Percentiles rank a stretch among this genome's conserved stretches.
Evolutionary conservation across 1,284 basidiomycete genomes (phyloP).

Genomic region (Trichosporon asahii): DNA sequence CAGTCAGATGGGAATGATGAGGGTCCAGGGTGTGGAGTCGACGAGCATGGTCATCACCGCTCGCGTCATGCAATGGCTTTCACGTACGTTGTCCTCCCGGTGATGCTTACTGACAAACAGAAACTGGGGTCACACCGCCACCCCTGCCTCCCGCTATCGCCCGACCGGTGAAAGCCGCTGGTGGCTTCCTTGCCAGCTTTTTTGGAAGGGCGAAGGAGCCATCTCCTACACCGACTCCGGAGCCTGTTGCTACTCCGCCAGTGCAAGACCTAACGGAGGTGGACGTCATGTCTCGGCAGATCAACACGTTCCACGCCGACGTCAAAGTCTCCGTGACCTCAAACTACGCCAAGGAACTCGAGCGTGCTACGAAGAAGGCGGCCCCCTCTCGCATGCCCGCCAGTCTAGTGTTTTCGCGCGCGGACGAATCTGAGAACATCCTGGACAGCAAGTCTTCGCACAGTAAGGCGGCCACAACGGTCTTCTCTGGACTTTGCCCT

Average conservation of each 20-base stretch:
- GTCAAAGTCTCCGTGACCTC: conserved; percentile 70
- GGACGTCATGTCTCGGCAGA: conserved; percentile 64
- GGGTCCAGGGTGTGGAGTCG: conserved; percentile 62
- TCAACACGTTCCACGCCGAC: conserved; percentile 80
- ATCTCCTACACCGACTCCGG: conserved; percentile 48
- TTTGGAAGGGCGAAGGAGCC: conserved; percentile 48
- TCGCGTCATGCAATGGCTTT: conserved; percentile 71
- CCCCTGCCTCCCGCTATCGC: conserved; percentile 39
- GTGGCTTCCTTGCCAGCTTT: conserved; percentile 66
- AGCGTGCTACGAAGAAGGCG: conserved; percentile 92
- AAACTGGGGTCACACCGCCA: conserved; percentile 58
- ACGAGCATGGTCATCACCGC: conserved; percentile 76
- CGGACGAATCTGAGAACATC: conserved; percentile 68
- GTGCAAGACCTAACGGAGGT: conserved; percentile 59
- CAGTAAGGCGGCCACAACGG: conserved; percentile 63
- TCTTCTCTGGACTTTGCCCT: conserved; percentile 81
- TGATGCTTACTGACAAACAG: conserved; percentile 43
- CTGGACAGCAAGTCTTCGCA: conserved; percentile 61
- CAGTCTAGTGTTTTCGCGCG: conserved; percentile 86
- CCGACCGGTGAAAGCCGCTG: conserved; percentile 62
- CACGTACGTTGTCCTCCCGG: conserved; percentile 29
- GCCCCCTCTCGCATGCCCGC: conserved; percentile 75
- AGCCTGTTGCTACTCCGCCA: conserved; percentile 49
- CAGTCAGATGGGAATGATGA: conserved; percentile 62
- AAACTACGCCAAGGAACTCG: conserved; percentile 72